Evolutionary conservation across 2,329 filamentous ascomycete genomes (phyloP).

Genomic region (Chaetoscypha palmicola): DNA sequence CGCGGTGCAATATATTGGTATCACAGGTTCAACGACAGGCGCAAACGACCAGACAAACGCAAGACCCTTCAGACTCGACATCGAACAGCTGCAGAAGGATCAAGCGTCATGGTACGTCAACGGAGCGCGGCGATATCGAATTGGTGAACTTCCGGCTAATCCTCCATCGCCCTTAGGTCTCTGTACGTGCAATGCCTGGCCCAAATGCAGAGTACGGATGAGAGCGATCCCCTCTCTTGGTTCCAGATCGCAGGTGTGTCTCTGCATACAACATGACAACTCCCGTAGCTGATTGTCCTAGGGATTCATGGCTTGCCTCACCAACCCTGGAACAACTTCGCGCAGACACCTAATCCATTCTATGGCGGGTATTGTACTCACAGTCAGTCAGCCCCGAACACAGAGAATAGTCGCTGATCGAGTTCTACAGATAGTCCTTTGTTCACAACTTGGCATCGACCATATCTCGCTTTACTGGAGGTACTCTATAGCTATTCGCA

Average conservation of each 20-base stretch:
- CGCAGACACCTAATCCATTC: background rate
- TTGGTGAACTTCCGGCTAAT: background rate
- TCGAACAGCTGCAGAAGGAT: conserved; percentile 22
- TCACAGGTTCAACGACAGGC: conserved; percentile 19
- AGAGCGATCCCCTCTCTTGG: conserved; percentile 13
- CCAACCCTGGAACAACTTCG: conserved; percentile 22
- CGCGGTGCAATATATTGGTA: background rate
- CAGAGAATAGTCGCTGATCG: no score
- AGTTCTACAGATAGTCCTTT: no score
- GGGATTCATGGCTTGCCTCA: conserved; percentile 24
- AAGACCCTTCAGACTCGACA: conserved; percentile 21
- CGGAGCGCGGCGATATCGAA: background rate
- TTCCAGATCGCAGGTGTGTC: conserved; percentile 18
- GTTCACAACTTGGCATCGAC: conserved; percentile 45
- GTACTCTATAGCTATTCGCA: no score
- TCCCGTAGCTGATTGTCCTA: background rate
- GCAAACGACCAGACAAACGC: conserved; percentile 11
- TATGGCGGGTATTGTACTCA: conserved; percentile 28
- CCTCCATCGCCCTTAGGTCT: conserved; percentile 7
- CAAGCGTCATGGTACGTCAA: conserved; percentile 11
- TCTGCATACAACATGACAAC: no score
- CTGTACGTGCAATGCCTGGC: conserved; percentile 19
- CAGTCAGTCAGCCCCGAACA: conserved; percentile 14
- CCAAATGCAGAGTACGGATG: conserved; percentile 10
- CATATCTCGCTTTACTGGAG: conserved; percentile 47